These are phyloP conservation scores for Cercophora scortea DNA, from an alignment of 495 filamentous ascomycete genomes.

Conservation along the genomic window DNA sequence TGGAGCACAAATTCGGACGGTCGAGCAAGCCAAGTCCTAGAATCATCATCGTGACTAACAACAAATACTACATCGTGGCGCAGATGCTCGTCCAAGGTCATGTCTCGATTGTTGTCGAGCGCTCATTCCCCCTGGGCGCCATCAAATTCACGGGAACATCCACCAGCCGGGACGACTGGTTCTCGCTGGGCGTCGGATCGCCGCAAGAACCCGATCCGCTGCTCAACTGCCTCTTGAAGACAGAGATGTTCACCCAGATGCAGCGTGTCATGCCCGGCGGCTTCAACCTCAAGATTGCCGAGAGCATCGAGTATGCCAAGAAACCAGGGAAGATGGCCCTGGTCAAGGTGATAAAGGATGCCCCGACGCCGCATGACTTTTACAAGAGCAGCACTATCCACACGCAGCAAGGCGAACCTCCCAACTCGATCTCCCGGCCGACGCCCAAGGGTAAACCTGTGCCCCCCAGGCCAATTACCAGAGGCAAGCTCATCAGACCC, in stretches of 20 bases:
- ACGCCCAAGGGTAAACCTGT: constrained; percentile 81
- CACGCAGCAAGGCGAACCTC: constrained; percentile 73
- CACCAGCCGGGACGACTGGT: constrained; percentile 88
- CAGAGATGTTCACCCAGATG: constrained; percentile 92
- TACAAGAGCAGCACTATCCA: constrained; percentile 95
- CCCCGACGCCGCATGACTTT: constrained; percentile 63
- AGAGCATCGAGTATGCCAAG: constrained; percentile 91
- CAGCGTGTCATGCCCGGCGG: constrained; percentile 65
- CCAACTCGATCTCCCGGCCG: constrained; percentile 73
- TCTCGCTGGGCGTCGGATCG: constrained; percentile 80
- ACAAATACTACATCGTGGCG: constrained; percentile 77
- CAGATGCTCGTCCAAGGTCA: constrained; percentile 79
- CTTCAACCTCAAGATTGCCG: constrained; percentile 72
- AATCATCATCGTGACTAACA: constrained; percentile 76
- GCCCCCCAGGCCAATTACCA: constrained; percentile 80
- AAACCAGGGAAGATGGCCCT: constrained; percentile 87
- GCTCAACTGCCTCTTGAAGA: constrained; percentile 89
- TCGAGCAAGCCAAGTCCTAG: constrained; percentile 89
- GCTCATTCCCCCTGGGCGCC: constrained; percentile 70
- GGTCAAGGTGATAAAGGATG: constrained; percentile 86
- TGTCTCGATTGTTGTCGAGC: constrained; percentile 69
- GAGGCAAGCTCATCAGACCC: constrained; percentile 80
- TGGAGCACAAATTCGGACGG: constrained; percentile 90
- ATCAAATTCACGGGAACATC: constrained; percentile 81
- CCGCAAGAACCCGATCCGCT: constrained; percentile 87